Conservation (phyloP, 164 flowering plant species). For the Kingdonia uniflora region DNA sequence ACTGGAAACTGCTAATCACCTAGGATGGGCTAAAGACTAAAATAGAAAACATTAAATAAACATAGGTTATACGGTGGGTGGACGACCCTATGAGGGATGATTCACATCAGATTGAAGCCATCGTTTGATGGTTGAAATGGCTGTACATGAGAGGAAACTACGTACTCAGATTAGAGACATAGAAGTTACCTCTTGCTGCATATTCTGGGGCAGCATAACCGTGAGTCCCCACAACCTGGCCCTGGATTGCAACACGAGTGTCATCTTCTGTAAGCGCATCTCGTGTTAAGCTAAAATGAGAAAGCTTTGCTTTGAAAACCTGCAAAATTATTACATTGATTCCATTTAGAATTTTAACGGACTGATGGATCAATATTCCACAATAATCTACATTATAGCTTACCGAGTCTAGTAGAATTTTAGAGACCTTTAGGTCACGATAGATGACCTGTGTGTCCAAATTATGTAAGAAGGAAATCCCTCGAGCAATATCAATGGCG, state of each 20-base stretch:
- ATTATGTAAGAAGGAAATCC: constrained; percentile 76
- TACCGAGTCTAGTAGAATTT: constrained; percentile 82
- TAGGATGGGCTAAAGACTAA: neutral
- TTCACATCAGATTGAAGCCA: neutral
- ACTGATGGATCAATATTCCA: neutral
- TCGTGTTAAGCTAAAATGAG: constrained; percentile 55
- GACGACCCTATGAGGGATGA: no score
- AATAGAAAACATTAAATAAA: neutral
- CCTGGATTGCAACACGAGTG: constrained; percentile 48
- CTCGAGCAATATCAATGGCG: constrained; percentile 80
- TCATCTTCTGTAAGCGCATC: constrained; percentile 47
- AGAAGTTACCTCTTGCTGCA: constrained; percentile 35
- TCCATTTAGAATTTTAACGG: neutral
- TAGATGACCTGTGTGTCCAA: constrained; percentile 71
- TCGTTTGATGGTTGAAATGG: neutral
- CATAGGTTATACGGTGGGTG: neutral
- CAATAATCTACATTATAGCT: neutral
- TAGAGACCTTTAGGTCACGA: constrained; percentile 81
- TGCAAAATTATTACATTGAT: constrained; percentile 8
- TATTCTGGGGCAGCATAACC: constrained; percentile 62
- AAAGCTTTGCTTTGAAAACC: constrained; percentile 51
- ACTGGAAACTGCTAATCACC: no score
- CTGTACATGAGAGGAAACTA: constrained; percentile 44
- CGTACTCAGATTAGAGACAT: neutral
- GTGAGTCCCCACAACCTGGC: constrained; percentile 44